Conservation (phyloP, 2,329 filamentous ascomycete genomes). For the Aspergillus terreus region DNA sequence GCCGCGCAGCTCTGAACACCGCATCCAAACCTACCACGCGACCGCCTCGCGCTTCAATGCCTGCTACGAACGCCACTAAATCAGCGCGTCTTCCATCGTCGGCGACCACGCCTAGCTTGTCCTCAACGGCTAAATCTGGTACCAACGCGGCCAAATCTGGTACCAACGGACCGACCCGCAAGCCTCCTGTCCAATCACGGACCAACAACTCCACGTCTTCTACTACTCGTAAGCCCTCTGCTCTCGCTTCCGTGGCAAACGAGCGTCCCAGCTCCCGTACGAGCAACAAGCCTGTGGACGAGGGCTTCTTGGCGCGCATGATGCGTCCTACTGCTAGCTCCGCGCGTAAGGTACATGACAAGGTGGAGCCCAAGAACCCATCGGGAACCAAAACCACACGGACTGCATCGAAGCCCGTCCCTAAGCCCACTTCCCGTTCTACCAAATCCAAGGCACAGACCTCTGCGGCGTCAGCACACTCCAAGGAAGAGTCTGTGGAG, state of each 20-base stretch:
- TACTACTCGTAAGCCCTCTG: constrained; percentile 27
- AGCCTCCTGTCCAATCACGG: constrained; percentile 22
- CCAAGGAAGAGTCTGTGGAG: constrained; percentile 1
- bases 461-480: not conserved
- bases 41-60: constrained; percentile 26
- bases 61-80: constrained; percentile 26
- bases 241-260: constrained; percentile 24
- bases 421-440: constrained; percentile 15
- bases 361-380: constrained; percentile 39
- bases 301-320: constrained; percentile 49
- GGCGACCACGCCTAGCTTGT: constrained; percentile 37
- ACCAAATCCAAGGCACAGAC: constrained; percentile 4
- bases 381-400: constrained; percentile 24
- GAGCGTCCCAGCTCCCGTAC: constrained; percentile 40
- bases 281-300: constrained; percentile 42
- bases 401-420: constrained; percentile 19
- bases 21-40: constrained; percentile 23
- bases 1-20: constrained; percentile 29
- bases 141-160: constrained; percentile 26
- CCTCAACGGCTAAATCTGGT: constrained; percentile 35
- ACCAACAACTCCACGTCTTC: constrained; percentile 21
- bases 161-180: constrained; percentile 26
- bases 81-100: constrained; percentile 39
- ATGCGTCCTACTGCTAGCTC: constrained; percentile 51
- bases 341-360: constrained; percentile 47